Conservation (phyloP, 148 eudicot species). For the Rhododendron williamsianum region DNA sequence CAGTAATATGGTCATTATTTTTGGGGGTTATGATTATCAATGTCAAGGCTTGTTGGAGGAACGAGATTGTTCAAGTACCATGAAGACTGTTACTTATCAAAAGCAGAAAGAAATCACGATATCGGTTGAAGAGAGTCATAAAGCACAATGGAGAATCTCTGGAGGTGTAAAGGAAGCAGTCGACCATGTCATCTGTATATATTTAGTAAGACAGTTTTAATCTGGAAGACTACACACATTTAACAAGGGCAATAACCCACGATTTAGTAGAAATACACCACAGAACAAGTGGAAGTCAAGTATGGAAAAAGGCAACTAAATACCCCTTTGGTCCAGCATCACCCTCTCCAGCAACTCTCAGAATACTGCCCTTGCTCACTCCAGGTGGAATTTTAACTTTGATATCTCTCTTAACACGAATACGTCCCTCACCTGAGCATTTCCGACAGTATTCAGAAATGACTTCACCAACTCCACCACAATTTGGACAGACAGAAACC, state of each 20-base stretch:
- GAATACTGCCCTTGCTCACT: constrained; percentile 90
- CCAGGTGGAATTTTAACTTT: constrained; percentile 99
- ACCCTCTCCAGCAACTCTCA: constrained; percentile 95
- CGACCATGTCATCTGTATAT: background rate
- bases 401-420: constrained; percentile 83
- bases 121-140: background rate
- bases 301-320: constrained; percentile 14
- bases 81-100: background rate
- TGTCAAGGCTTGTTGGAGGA: constrained; percentile 1
- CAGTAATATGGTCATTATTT: background rate
- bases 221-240: background rate
- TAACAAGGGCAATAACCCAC: background rate
- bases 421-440: constrained; percentile 90
- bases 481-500: constrained; percentile 95
- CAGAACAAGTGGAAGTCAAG: background rate
- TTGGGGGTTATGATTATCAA: background rate
- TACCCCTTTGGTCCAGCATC: constrained; percentile 99
- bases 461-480: constrained; percentile 97
- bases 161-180: background rate
- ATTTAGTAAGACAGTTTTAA: background rate
- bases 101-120: background rate
- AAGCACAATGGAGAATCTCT: background rate
- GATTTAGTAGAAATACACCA: background rate
- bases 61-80: background rate
- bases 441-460: constrained; percentile 81